Evolutionary conservation across 257 asterid genomes (phyloP), one percentile per base, ranked within the genome.

Genomic region (Asclepias syriaca): DNA sequence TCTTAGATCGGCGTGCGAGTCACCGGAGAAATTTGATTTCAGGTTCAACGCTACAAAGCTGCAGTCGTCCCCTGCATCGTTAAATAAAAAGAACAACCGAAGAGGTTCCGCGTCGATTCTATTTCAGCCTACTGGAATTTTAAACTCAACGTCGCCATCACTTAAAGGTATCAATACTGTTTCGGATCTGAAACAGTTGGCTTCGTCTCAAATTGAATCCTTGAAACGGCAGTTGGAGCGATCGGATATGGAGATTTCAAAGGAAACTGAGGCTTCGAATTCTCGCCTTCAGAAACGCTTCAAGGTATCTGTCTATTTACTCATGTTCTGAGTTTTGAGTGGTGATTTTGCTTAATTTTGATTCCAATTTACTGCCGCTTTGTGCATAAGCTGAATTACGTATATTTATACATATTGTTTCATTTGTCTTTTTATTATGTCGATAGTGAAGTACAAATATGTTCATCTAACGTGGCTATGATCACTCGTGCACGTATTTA

Each of bases 231-330:
- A 79, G 72, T 78, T 90, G 77, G 95, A 92, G 11, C 78, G 83
- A 22, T 88, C 97, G 53, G 94, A 91, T 60, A 51, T 86, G 49
- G 96, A 85, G 83, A 91, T 91, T 71, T 29, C 81, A 58, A 91
- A 91, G 95, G 97, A 93, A 29, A 24, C 72, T 16, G 96, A 91
- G 72, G 89, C 96, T 70, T 86, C 91, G 54, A 79, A 85, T 57
- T 83, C 84, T 81, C 96, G 96, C 51, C 91, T 89, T 60, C 89
- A 84, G 79, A 93, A 91, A 74, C 96, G 95, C 27, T 79, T 81
- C 78, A 89, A 93, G 98, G 98, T 91, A 40, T 51, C 16, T 74
- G 16, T 18, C 66, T 54, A 37, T 37, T 32, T 59, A 3, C 4
- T 24, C 45, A 22, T 60, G 1, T 32, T 60, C 14, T 29, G 45